Conservation (phyloP, 2,329 filamentous ascomycete species). For the Penicillium freii region DNA sequence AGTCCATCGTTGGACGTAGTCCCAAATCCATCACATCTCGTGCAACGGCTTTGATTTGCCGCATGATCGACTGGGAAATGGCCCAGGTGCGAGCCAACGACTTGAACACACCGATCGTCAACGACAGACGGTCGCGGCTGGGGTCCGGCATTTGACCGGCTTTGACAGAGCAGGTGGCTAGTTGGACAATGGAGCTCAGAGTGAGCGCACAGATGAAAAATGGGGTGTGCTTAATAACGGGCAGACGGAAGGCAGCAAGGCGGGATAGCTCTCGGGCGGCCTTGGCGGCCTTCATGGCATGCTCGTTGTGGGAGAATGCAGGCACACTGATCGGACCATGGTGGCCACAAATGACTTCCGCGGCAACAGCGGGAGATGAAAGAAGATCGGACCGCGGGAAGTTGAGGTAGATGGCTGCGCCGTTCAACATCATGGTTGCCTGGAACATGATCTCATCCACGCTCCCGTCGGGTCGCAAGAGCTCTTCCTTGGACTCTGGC, state of each 20-base stretch:
- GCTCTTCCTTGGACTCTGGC: slow-evolving; percentile 67
- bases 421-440: slow-evolving; percentile 73
- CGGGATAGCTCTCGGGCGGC: slow-evolving; percentile 77
- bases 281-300: slow-evolving; percentile 77
- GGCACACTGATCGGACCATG: slow-evolving; percentile 39
- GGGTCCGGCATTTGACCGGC: slow-evolving; percentile 58
- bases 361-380: slow-evolving; percentile 51
- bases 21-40: slow-evolving; percentile 62
- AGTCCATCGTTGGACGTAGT: slow-evolving; percentile 37
- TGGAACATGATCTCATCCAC: slow-evolving; percentile 92
- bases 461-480: slow-evolving; percentile 66
- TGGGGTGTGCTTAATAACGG: slow-evolving; percentile 71
- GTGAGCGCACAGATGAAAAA: slow-evolving; percentile 82
- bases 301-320: slow-evolving; percentile 46
- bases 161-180: slow-evolving; percentile 70
- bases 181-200: slow-evolving; percentile 74
- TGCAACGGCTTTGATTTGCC: slow-evolving; percentile 75
- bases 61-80: slow-evolving; percentile 66
- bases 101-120: slow-evolving; percentile 75
- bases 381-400: slow-evolving; percentile 72
- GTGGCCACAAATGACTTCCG: slow-evolving; percentile 50
- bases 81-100: slow-evolving; percentile 69
- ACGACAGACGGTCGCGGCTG: slow-evolving; percentile 66
- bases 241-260: slow-evolving; percentile 59
- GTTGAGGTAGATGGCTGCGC: slow-evolving; percentile 69